These are phyloP conservation scores for Iris macrosiphon DNA, from an alignment of 106 monocot genomes.

Conservation along the genomic window DNA sequence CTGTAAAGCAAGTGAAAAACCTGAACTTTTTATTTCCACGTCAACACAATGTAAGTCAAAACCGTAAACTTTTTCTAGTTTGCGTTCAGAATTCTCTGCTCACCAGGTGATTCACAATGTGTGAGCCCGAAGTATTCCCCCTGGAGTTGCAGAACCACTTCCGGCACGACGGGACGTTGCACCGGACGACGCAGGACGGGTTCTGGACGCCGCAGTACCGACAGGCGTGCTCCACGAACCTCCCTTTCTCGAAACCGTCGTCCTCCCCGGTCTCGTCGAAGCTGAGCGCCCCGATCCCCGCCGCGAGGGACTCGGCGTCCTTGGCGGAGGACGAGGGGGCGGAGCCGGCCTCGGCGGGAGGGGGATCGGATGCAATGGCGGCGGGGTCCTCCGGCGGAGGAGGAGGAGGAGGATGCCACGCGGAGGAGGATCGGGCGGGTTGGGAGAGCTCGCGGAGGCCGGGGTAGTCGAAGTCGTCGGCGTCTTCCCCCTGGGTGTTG, in stretches of 20 bases:
- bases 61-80: no score
- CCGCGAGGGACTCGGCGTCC: slow-evolving; percentile 46
- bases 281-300: slow-evolving; percentile 63
- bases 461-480: slow-evolving; percentile 81
- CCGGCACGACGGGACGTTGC: slow-evolving; percentile 85
- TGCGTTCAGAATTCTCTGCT: slow-evolving; percentile 1
- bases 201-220: slow-evolving; percentile 92
- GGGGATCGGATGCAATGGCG: no score
- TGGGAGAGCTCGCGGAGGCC: slow-evolving; percentile 81
- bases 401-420: background rate
- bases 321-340: no score
- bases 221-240: slow-evolving; percentile 87
- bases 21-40: no score
- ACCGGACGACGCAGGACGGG: slow-evolving; percentile 89
- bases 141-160: slow-evolving; percentile 99
- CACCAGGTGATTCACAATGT: slow-evolving; percentile 98
- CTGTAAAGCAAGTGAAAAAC: no score
- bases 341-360: no score
- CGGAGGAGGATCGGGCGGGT: slow-evolving; percentile 36
- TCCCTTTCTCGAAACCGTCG: slow-evolving; percentile 63
- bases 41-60: no score
- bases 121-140: slow-evolving; percentile 95
- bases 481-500: slow-evolving; percentile 89
- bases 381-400: slow-evolving; percentile 13
- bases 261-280: slow-evolving; percentile 87